Percentiles rank a stretch among this genome's conserved stretches.
Evolutionary conservation across 2,329 filamentous ascomycete genomes (phyloP).

Genomic region (Conoideocrella luteorostrata): DNA sequence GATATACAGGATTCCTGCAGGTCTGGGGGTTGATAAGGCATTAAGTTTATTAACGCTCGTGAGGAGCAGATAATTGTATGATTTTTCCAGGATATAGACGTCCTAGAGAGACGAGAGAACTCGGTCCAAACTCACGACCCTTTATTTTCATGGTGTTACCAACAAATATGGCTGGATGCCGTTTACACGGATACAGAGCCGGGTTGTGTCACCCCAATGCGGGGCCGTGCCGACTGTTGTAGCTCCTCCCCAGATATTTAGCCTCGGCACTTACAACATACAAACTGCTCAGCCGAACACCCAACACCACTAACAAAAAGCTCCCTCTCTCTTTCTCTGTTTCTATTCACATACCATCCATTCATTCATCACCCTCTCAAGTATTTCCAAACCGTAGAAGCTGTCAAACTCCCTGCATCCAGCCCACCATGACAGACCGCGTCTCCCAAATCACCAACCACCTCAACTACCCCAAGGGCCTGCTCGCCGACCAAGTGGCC

Average conservation of each 20-base stretch:
- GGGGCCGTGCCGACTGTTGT: not conserved
- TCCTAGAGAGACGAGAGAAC: too few species aligned
- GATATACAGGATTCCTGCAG: too few species aligned
- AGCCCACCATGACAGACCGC: constrained; percentile 44
- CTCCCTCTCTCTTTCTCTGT: too few species aligned
- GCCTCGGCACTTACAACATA: not conserved
- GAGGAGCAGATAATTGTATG: too few species aligned
- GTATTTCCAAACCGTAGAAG: not conserved
- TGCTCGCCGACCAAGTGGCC: constrained; percentile 73
- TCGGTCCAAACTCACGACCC: too few species aligned
- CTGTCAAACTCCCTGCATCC: not conserved
- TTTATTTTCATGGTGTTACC: too few species aligned
- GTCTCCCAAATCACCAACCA: constrained; percentile 68
- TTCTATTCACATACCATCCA: not conserved
- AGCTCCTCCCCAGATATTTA: not conserved
- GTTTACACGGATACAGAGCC: too few species aligned
- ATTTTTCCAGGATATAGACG: too few species aligned
- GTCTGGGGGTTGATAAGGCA: too few species aligned
- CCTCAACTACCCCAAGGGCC: constrained; percentile 74
- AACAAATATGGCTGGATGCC: too few species aligned
- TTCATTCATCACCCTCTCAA: not conserved
- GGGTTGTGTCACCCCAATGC: too few species aligned
- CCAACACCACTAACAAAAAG: not conserved
- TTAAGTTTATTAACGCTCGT: too few species aligned
- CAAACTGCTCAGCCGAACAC: not conserved